Evolutionary conservation across 1,284 basidiomycete species (phyloP).

Genomic region (Ustilago bromivora): DNA sequence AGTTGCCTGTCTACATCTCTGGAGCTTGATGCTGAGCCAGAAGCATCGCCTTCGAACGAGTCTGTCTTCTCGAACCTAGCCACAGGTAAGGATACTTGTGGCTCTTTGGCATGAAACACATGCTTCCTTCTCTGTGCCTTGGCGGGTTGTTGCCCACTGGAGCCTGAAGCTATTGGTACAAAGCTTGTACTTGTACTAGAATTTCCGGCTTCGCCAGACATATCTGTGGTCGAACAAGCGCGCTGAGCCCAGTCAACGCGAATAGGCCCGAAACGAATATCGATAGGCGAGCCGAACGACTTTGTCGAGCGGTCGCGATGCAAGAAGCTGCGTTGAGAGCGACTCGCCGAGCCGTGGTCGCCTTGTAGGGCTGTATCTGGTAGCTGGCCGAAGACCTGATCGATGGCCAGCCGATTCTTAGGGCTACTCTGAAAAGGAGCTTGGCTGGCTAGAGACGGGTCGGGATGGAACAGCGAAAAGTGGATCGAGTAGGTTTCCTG

Average conservation of each 20-base stretch:
- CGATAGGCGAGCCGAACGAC: conserved; percentile 48
- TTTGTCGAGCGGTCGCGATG: conserved; percentile 21
- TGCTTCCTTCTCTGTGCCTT: conserved; percentile 31
- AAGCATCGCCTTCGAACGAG: conserved; percentile 52
- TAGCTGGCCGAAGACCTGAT: conserved; percentile 24
- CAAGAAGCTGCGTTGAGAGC: conserved; percentile 29
- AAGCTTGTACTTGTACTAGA: conserved; percentile 12
- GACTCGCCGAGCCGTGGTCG: conserved; percentile 25
- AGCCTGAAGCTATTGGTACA: conserved; percentile 7
- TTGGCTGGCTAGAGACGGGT: conserved; percentile 8
- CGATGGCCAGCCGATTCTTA: conserved; percentile 7
- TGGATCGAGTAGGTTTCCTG: conserved; percentile 49
- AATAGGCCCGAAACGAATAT: conserved; percentile 57
- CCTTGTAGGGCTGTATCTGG: conserved; percentile 39
- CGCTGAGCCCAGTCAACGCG: conserved; percentile 58
- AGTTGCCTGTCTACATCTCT: conserved; percentile 14
- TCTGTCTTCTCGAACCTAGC: conserved; percentile 55
- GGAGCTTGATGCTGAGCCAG: conserved; percentile 5
- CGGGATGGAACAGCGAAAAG: conserved; percentile 37
- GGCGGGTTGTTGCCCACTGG: not conserved
- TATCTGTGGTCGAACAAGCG: not conserved
- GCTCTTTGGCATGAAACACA: conserved; percentile 44
- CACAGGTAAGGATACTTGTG: conserved; percentile 42
- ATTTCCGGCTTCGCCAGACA: not conserved
- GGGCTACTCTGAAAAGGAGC: conserved; percentile 27